Percentiles rank a stretch among this genome's conserved stretches.
phyloP scores from a whole-genome alignment of 139 green algal species.

The Coelastrella sp. region DNA sequence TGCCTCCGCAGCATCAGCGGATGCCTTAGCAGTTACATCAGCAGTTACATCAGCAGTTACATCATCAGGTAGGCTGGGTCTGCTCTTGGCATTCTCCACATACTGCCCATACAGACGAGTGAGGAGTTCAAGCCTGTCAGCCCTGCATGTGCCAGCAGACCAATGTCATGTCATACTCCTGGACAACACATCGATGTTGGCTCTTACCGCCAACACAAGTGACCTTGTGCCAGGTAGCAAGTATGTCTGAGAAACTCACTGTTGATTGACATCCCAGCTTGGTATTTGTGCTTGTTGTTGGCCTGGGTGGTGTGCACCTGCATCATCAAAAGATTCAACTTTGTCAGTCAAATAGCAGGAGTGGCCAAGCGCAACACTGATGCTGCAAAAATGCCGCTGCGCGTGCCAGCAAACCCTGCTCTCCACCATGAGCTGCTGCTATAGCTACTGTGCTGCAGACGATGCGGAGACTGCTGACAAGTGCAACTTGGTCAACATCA shows the following conservation, averaged over 20 bases:
- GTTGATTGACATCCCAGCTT: background rate
- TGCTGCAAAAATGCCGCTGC: too few relatives aligned
- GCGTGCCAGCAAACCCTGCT: too few relatives aligned
- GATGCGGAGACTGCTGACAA: too few relatives aligned
- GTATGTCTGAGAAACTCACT: background rate
- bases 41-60: background rate
- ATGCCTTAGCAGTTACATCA: background rate
- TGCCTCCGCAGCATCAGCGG: background rate
- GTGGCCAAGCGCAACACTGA: too few relatives aligned
- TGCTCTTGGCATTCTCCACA: background rate
- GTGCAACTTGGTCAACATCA: too few relatives aligned
- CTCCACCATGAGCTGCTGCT: too few relatives aligned
- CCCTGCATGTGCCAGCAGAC: background rate
- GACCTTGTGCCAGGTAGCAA: background rate
- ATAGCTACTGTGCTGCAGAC: too few relatives aligned
- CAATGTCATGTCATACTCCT: background rate
- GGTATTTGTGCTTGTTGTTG: background rate
- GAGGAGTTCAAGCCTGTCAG: background rate
- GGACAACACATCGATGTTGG: background rate
- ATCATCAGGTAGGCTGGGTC: background rate
- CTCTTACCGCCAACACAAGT: background rate
- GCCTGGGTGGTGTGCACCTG: background rate
- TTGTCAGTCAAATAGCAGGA: background rate
- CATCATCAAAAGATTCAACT: background rate
- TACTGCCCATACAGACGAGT: background rate